These are phyloP conservation scores for Epichloe uncinata DNA, from an alignment of 2,329 filamentous ascomycete genomes.

Conservation along the genomic window DNA sequence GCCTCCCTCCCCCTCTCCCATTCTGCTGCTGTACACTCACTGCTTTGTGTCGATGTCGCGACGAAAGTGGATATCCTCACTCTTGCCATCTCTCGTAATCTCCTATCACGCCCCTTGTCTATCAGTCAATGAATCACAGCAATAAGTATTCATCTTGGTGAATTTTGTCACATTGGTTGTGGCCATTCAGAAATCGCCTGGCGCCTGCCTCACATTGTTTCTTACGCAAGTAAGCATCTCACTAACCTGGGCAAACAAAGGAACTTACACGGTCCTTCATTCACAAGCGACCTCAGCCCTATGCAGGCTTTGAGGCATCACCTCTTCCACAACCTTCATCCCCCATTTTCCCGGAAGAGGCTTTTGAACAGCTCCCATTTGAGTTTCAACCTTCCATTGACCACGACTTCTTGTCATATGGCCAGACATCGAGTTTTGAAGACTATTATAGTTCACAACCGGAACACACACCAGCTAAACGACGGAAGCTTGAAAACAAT, in stretches of 20 bases:
- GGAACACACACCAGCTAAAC: slow-evolving; percentile 17
- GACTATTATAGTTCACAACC: slow-evolving; percentile 15
- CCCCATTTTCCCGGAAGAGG: slow-evolving; percentile 9
- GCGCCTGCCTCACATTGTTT: not conserved
- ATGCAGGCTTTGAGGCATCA: slow-evolving; percentile 13
- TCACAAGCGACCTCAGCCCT: slow-evolving; percentile 17
- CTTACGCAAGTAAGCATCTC: slow-evolving; percentile 9
- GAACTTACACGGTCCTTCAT: slow-evolving; percentile 16
- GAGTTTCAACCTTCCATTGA: slow-evolving; percentile 16
- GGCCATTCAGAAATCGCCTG: not conserved
- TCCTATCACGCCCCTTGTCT: not conserved
- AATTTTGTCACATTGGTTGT: not conserved
- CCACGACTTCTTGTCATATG: slow-evolving; percentile 18
- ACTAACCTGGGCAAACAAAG: slow-evolving; percentile 23
- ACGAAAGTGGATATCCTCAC: slow-evolving; percentile 7
- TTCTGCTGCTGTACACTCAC: slow-evolving; percentile 7
- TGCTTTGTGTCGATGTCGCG: not conserved
- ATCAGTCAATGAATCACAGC: not conserved
- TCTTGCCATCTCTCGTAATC: slow-evolving; percentile 9
- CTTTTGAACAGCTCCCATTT: slow-evolving; percentile 3
- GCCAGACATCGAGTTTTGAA: slow-evolving; percentile 17
- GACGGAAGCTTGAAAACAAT: slow-evolving; percentile 17
- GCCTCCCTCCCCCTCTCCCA: slow-evolving; percentile 18
- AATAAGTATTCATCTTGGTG: not conserved
- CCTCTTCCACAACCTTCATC: slow-evolving; percentile 9